Percentiles rank a stretch among this genome's conserved stretches.
Evolutionary conservation across 1,139 yeast genomes (phyloP).

Genomic region (Arxiozyma heterogenica): DNA sequence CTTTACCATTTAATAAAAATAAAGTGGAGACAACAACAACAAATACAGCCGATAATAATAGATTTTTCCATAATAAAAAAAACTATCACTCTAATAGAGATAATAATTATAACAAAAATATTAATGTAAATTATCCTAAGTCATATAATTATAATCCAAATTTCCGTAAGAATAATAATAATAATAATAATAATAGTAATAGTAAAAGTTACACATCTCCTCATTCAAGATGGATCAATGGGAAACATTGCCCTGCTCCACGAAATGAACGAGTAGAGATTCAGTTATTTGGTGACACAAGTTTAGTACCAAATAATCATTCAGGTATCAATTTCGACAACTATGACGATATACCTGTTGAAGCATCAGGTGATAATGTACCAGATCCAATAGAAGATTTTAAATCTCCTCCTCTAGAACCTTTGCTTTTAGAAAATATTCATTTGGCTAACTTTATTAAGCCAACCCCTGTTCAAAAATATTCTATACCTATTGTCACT

Average conservation of each 20-base stretch:
- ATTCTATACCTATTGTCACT: conserved; percentile 93
- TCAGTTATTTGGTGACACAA: conserved; percentile 72
- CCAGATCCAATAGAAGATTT: conserved; percentile 86
- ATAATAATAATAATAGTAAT: too few species aligned
- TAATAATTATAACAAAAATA: too few species aligned
- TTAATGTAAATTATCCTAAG: not conserved
- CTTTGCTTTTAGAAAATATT: conserved; percentile 76
- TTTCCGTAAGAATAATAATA: not conserved
- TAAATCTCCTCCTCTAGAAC: conserved; percentile 85
- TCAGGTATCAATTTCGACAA: conserved; percentile 97
- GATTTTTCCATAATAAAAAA: conserved; percentile 12
- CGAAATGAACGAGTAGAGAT: conserved; percentile 60
- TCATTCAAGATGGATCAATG: conserved; percentile 56
- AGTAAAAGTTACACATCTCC: not conserved
- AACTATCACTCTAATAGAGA: not conserved
- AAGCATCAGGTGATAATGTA: conserved; percentile 87
- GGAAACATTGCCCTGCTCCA: conserved; percentile 77
- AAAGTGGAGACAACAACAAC: too few species aligned
- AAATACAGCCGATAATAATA: not conserved
- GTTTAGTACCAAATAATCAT: conserved; percentile 39
- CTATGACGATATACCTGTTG: conserved; percentile 96
- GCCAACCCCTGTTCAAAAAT: conserved; percentile 98
- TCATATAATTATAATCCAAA: not conserved
- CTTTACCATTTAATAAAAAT: not conserved
- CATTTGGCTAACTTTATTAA: conserved; percentile 75